These are phyloP conservation scores for Gentiana dahurica DNA, from an alignment of 257 asterid genomes.

Conservation along the genomic window DNA sequence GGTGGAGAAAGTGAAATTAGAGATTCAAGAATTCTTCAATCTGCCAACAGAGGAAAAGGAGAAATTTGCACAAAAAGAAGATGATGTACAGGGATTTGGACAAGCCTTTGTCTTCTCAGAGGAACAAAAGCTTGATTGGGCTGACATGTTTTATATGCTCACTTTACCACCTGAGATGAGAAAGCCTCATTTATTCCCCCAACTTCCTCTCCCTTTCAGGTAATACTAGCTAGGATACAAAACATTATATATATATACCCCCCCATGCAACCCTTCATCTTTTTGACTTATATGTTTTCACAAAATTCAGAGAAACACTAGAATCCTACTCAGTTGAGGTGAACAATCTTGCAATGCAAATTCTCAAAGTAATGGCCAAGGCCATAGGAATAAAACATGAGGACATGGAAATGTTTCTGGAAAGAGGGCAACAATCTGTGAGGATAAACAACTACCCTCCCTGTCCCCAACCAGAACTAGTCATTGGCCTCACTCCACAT, in stretches of 20 bases:
- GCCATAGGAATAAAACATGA: constrained; percentile 2
- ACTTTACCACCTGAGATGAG: constrained; percentile 7
- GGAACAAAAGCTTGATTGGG: constrained; percentile 17
- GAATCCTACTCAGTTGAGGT: not conserved
- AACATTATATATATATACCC: no score
- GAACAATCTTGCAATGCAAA: not conserved
- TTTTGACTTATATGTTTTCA: not conserved
- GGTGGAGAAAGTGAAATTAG: constrained; percentile 9
- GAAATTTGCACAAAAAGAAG: constrained; percentile 9
- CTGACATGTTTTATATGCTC: constrained; percentile 9
- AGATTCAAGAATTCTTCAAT: constrained; percentile 3
- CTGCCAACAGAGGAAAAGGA: constrained; percentile 7
- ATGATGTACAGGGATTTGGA: constrained; percentile 5
- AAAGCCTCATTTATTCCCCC: constrained; percentile 13
- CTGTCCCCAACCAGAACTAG: constrained; percentile 17
- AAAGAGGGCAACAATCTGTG: constrained; percentile 8
- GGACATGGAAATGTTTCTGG: not conserved
- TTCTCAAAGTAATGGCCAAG: constrained; percentile 1
- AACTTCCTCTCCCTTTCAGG: constrained; percentile 6
- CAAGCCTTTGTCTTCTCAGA: constrained; percentile 10
- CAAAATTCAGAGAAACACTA: not conserved
- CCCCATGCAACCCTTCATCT: not conserved
- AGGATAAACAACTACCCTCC: constrained; percentile 26
- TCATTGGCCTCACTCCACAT: constrained; percentile 23
- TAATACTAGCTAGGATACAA: not conserved